These are phyloP conservation scores for Carpediemonas membranifera DNA, from an alignment of 78 protist species.

Conservation along the genomic window DNA sequence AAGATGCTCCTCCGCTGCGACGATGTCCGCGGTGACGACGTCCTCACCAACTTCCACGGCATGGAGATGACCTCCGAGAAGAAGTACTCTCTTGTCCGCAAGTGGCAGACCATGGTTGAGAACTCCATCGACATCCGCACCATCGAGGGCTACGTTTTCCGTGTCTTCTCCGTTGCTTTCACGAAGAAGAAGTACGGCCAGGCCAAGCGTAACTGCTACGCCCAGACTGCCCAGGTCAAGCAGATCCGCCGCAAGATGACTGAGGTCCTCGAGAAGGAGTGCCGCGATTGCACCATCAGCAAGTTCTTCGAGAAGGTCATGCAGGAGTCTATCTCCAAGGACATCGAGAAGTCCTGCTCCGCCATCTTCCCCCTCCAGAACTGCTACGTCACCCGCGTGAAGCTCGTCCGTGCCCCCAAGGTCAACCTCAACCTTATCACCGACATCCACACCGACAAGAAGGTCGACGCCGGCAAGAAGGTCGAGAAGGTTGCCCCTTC, in stretches of 20 bases:
- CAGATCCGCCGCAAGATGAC: slow-evolving; percentile 80
- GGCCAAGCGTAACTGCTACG: slow-evolving; percentile 56
- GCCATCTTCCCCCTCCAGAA: slow-evolving; percentile 86
- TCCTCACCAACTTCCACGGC: slow-evolving; percentile 93
- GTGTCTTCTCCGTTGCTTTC: slow-evolving; percentile 89
- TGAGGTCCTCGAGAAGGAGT: slow-evolving; percentile 73
- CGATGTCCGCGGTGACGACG: slow-evolving; percentile 80
- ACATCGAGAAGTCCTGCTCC: slow-evolving; percentile 69
- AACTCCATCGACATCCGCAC: slow-evolving; percentile 75
- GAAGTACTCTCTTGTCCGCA: slow-evolving; percentile 67
- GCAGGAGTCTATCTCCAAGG: slow-evolving; percentile 67
- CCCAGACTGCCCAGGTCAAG: slow-evolving; percentile 59
- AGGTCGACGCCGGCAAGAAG: no score
- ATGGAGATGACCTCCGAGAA: slow-evolving; percentile 93
- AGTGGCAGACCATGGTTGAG: slow-evolving; percentile 95
- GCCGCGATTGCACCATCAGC: slow-evolving; percentile 28
- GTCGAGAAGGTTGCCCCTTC: no score
- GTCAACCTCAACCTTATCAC: not conserved
- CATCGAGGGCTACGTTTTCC: slow-evolving; percentile 75
- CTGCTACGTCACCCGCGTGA: slow-evolving; percentile 83
- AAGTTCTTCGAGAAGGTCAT: slow-evolving; percentile 55
- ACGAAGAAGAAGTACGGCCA: slow-evolving; percentile 59
- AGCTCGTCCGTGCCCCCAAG: not conserved
- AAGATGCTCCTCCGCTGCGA: slow-evolving; percentile 77
- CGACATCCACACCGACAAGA: not conserved